A percentile compares a stretch with the other conserved stretches of the same genome.
phyloP scores from a whole-genome alignment of 2,329 filamentous ascomycete genomes.

The Hansfordia pulvinata region DNA sequence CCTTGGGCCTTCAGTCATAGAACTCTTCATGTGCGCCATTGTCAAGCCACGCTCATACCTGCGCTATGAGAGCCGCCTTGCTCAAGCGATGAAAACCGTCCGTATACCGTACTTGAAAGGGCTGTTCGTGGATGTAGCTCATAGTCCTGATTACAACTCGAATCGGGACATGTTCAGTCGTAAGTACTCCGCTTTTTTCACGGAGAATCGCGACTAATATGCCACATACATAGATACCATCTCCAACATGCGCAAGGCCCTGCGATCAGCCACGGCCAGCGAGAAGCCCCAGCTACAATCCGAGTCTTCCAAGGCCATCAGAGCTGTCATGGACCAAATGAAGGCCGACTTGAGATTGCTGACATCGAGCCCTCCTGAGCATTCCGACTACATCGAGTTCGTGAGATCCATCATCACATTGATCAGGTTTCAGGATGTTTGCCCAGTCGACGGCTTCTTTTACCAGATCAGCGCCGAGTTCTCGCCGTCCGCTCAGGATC shows the following conservation, averaged over 20 bases:
- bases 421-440: conserved; percentile 41
- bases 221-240: conserved; percentile 18
- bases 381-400: conserved; percentile 34
- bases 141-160: conserved; percentile 30
- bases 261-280: conserved; percentile 23
- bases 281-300: conserved; percentile 21
- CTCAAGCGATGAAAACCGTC: conserved; percentile 26
- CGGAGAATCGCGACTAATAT: background rate
- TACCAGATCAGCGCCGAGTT: conserved; percentile 42
- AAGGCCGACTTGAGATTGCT: conserved; percentile 31
- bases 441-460: conserved; percentile 39
- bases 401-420: conserved; percentile 36
- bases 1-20: conserved; percentile 27
- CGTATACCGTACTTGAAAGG: conserved; percentile 28
- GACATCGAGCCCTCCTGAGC: conserved; percentile 20
- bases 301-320: conserved; percentile 29
- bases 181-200: conserved; percentile 8
- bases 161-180: conserved; percentile 36
- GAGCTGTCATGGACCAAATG: conserved; percentile 37
- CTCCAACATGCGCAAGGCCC: conserved; percentile 32
- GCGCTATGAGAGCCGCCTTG: conserved; percentile 35
- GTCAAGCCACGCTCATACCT: conserved; percentile 32
- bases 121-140: conserved; percentile 19
- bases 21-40: conserved; percentile 38
- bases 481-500: conserved; percentile 39